Evolutionary conservation across 805 yeast genomes (phyloP).

Genomic region (Metschnikowia colocasiae): DNA sequence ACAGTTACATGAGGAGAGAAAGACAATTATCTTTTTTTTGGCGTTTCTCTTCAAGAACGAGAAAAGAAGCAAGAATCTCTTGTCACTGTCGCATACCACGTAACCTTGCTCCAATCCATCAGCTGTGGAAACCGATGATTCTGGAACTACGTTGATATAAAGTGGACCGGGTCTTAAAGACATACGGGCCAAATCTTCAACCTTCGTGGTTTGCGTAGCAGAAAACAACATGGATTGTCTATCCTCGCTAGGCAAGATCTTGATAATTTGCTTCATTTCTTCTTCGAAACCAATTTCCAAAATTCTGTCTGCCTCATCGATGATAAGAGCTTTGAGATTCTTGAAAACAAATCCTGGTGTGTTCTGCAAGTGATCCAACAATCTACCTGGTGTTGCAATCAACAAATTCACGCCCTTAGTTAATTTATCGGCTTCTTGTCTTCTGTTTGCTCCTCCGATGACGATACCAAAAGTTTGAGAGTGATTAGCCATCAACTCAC

Average conservation of each 20-base stretch:
- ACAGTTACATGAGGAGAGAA: constrained; percentile 92
- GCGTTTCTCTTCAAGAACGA: constrained; percentile 91
- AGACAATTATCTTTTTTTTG: constrained; percentile 90
- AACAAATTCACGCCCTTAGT: constrained; percentile 89
- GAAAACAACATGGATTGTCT: constrained; percentile 97
- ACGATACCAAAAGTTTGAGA: constrained; percentile 95
- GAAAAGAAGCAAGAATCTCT: constrained; percentile 82
- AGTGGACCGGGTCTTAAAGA: constrained; percentile 90
- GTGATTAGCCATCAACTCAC: constrained; percentile 87
- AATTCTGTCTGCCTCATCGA: constrained; percentile 98
- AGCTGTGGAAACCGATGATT: constrained; percentile 82
- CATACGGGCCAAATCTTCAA: constrained; percentile 95
- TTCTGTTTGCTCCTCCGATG: constrained; percentile 97
- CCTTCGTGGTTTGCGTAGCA: constrained; percentile 99
- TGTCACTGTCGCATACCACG: constrained; percentile 95
- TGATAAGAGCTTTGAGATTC: constrained; percentile 87
- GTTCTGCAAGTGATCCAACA: constrained; percentile 93
- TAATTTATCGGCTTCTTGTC: constrained; percentile 95
- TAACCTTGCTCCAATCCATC: constrained; percentile 98
- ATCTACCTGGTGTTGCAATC: constrained; percentile 97
- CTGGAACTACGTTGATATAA: constrained; percentile 89
- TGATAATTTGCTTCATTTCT: constrained; percentile 96
- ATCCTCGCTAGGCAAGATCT: constrained; percentile 85
- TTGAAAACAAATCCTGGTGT: constrained; percentile 91
- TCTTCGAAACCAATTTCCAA: constrained; percentile 98